Evolutionary conservation across 2,329 filamentous ascomycete genomes (phyloP), one percentile per base, ranked within the genome.

Genomic region (Alternaria gaisen): DNA sequence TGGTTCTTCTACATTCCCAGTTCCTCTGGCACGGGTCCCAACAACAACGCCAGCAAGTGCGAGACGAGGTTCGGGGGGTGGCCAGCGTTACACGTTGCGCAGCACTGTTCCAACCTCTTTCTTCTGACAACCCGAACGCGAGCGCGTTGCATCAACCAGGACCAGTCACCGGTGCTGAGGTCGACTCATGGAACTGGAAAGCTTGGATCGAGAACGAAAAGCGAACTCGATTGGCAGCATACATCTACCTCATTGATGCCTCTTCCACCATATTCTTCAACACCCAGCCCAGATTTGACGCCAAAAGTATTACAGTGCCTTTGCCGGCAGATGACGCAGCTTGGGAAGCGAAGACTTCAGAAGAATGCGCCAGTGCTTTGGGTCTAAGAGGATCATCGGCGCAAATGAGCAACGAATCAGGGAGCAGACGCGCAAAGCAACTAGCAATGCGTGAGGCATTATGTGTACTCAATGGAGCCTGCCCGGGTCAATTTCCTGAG

Each of bases 251-350:
- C 18, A 81, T 85, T 34, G 90, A 92, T 70, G 83, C 85, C 16
- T 86, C 88, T 11, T 85, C 90, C 72, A 86, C 86, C 18, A 84
- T 93, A 20, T 93, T 89, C 73, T 93, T 92, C 83, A 92, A 93
- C 74, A 79, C 80, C n/a, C 77, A 83, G 10, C 85, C 89, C 14
- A 82, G 86, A 44, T 86, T 92, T 42, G 87, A 91, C 60, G 79
- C 84, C 9, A 82, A 88, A 34, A 89, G 92, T 66, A 83, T 92
- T 52, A 82, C 83, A 30, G 76, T 92, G 38, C 89, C 90, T n/a
- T 80, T 93, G 6, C 90, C 91, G 9, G 85, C 86, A 14, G 90
- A 93, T 68, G 91, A 93, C 75, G 88, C 88, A 16, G 87, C 88
- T 3, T 93, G 90, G 90, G 90, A 92, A 67, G 90, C 90, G 4